Evolutionary conservation across 2,329 filamentous ascomycete species (phyloP).

Genomic region (Calycina herbarum): DNA sequence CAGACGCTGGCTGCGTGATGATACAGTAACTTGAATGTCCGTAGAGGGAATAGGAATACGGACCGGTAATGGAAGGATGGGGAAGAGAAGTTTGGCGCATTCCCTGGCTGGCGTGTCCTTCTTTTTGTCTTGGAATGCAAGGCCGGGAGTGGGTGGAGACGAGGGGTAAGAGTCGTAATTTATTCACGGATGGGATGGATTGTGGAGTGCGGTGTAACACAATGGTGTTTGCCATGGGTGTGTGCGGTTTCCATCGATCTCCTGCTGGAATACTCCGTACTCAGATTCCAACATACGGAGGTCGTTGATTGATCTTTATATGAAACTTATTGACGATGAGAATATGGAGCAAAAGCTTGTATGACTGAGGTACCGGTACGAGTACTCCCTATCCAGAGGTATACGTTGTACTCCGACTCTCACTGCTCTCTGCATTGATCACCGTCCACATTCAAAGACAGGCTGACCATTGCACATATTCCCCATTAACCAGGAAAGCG

Average conservation of each 20-base stretch:
- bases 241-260: background rate
- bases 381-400: background rate
- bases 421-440: background rate
- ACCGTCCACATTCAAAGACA: background rate
- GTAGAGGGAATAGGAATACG: background rate
- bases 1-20: background rate
- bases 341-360: too few species aligned
- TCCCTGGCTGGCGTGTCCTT: background rate
- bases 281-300: too few species aligned
- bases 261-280: too few species aligned
- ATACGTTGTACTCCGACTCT: background rate
- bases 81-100: background rate
- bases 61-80: background rate
- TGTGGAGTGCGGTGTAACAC: background rate
- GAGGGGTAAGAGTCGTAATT: background rate
- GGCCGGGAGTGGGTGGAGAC: slow-evolving; percentile 1
- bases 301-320: too few species aligned
- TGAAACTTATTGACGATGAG: too few species aligned
- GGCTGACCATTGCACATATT: background rate
- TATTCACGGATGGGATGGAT: background rate
- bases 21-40: background rate
- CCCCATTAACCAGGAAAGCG: slow-evolving; percentile 2
- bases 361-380: too few species aligned
- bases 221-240: background rate
- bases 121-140: slow-evolving; percentile 1